phyloP scores from a whole-genome alignment of 1,284 basidiomycete species.

The Malassezia slooffiae region DNA sequence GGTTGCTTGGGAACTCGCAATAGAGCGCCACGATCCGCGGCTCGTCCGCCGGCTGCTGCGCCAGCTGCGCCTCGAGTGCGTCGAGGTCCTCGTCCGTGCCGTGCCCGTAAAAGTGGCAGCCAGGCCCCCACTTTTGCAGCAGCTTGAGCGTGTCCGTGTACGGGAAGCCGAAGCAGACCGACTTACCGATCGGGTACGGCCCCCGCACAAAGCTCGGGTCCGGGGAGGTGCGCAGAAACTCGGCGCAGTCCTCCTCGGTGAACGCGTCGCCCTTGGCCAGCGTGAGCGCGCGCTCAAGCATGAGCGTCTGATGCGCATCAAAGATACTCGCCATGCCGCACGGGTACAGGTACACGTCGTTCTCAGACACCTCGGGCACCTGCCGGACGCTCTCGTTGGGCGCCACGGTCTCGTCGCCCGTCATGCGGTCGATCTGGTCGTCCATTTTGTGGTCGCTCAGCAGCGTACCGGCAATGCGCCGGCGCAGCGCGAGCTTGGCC shows the following conservation, averaged over 20 bases:
- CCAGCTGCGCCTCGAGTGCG: slow-evolving; percentile 58
- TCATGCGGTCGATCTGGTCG: slow-evolving; percentile 11
- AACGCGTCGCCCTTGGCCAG: background rate
- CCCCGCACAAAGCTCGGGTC: slow-evolving; percentile 10
- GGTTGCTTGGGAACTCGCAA: slow-evolving; percentile 89
- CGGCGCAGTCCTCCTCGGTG: background rate
- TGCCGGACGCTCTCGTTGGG: slow-evolving; percentile 18
- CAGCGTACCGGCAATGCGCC: slow-evolving; percentile 79
- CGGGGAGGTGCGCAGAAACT: background rate
- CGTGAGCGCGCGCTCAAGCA: slow-evolving; percentile 17
- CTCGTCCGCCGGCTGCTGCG: slow-evolving; percentile 48
- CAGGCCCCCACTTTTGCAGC: slow-evolving; percentile 91
- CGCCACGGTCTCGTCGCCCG: slow-evolving; percentile 51
- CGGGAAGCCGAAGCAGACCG: slow-evolving; percentile 60
- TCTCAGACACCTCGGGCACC: slow-evolving; percentile 50
- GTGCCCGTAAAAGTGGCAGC: slow-evolving; percentile 77
- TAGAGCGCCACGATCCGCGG: slow-evolving; percentile 50
- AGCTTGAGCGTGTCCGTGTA: slow-evolving; percentile 97
- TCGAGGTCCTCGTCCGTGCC: slow-evolving; percentile 69
- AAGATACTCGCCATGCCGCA: slow-evolving; percentile 89
- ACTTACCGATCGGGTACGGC: slow-evolving; percentile 21
- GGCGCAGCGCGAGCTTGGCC: slow-evolving; percentile 73
- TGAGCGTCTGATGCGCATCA: slow-evolving; percentile 62
- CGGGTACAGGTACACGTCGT: slow-evolving; percentile 77
- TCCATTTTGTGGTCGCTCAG: slow-evolving; percentile 17